Evolutionary conservation across 202 grass and related monocot species (phyloP).

Genomic region (Elaeis oleifera): DNA sequence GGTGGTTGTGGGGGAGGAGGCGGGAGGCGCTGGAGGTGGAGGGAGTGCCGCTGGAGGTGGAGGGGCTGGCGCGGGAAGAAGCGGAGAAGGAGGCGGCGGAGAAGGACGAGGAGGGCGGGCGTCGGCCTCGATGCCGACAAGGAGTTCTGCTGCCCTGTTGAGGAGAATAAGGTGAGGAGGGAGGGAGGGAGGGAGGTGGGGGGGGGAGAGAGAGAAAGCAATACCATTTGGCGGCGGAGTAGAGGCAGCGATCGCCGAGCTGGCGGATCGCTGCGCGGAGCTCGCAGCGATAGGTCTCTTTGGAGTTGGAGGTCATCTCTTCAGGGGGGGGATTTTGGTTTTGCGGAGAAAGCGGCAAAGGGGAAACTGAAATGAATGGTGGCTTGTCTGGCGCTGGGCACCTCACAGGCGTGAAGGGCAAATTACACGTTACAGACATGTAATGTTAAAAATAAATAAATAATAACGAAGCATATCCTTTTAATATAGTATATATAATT

Average conservation of each 20-base stretch:
- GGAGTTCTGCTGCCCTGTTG: conserved; percentile 73
- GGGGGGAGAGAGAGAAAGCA: no score
- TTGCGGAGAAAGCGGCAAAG: no score
- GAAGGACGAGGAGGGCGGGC: conserved; percentile 4
- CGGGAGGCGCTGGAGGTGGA: conserved; percentile 25
- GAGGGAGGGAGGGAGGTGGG: background rate
- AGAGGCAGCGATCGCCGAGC: conserved; percentile 76
- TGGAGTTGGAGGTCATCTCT: conserved; percentile 37
- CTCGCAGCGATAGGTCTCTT: conserved; percentile 75
- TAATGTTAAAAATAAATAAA: no score
- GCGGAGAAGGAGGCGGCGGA: background rate
- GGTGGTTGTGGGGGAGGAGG: conserved; percentile 36
- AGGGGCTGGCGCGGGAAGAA: conserved; percentile 16
- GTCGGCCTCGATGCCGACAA: conserved; percentile 70
- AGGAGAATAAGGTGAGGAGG: conserved; percentile 8
- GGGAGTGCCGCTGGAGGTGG: conserved; percentile 27
- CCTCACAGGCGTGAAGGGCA: no score
- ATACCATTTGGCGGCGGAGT: conserved; percentile 90
- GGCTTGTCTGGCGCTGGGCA: no score
- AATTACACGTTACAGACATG: no score
- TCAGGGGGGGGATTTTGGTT: background rate
- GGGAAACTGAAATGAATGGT: no score
- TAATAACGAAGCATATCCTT: no score
- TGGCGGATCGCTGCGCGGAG: conserved; percentile 56
- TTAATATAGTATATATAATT: no score